Evolutionary conservation across 169 alveolate species (phyloP), one percentile per base, ranked within the genome.

Genomic region (Eimeria brunetti): DNA sequence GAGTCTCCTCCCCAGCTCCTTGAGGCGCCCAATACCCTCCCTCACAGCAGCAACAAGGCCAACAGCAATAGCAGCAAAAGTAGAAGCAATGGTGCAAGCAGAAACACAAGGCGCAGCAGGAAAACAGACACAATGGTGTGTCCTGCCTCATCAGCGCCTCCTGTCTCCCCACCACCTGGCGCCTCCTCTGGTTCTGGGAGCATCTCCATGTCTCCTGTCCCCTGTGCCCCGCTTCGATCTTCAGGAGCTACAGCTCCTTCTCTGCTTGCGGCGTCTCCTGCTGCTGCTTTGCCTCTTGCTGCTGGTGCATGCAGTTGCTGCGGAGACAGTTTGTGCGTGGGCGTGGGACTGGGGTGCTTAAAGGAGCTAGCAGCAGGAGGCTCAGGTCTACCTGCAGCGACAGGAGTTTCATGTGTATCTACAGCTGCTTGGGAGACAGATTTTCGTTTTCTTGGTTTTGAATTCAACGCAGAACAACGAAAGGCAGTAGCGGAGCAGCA

Each of bases 381-480:
- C n/a, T n/a, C n/a, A n/a, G n/a, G n/a, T n/a, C n/a, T n/a, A n/a
- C n/a, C n/a, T n/a, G n/a, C n/a, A n/a, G n/a, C n/a, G n/a, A n/a
- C 83, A 2, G 53, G 27, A 30, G 24, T 36, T 36, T 12, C 44
- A 73, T 16, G 78, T 41, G 83, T 24, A 27, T 30, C 53, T 18
- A 73, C 46, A 73, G 62, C 46, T 33, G 56, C 56, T 11, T 78
- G 88, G 88, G 16, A 38, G 53, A 27, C 53, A 30, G 88, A 78
- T 46, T 51, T 78, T 18, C 88, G 88, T 7, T 78, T 78, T 27
- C 88, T 78, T 46, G 88, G 88, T 36, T 78, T 78, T 33, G 88
- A 78, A 14, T 78, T 78, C 64, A 51, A 78, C 64, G 44, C 44
- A 20, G 64, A 51, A 22, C 56, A 51, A 20, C 41, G 64, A 24